Conservation (phyloP, 495 filamentous ascomycete species). For the Podospora anserina region DNA sequence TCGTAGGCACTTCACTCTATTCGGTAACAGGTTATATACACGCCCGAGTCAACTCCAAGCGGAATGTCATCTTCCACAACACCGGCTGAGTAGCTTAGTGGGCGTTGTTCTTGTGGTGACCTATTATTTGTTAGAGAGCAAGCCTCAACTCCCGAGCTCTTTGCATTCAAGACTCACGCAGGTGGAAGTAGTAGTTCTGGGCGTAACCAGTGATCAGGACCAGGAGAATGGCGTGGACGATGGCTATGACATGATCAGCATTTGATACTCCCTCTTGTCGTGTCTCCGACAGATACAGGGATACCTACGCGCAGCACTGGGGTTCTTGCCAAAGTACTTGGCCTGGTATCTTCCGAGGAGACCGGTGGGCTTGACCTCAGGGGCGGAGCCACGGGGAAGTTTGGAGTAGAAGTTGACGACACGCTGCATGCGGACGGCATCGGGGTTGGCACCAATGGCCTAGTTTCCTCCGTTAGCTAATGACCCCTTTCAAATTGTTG, state of each 20-base stretch:
- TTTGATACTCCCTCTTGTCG: not conserved
- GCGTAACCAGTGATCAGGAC: constrained; percentile 81
- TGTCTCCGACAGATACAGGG: not conserved
- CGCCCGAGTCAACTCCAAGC: constrained; percentile 28
- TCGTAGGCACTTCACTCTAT: constrained; percentile 31
- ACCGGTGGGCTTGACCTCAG: constrained; percentile 73
- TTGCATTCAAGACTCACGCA: constrained; percentile 60
- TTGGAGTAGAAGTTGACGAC: constrained; percentile 98
- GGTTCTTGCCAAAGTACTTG: constrained; percentile 91
- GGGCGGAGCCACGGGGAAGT: constrained; percentile 84
- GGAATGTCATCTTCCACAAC: constrained; percentile 15
- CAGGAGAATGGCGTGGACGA: constrained; percentile 76
- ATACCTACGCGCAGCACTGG: constrained; percentile 78
- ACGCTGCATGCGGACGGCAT: constrained; percentile 93
- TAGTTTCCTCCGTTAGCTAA: constrained; percentile 34
- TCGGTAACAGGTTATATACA: constrained; percentile 47
- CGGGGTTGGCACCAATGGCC: constrained; percentile 87
- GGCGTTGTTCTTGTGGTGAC: constrained; percentile 99
- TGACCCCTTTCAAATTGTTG: not conserved
- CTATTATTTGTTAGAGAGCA: constrained; percentile 42
- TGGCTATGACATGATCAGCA: constrained; percentile 55
- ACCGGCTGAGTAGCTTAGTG: constrained; percentile 58
- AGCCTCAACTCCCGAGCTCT: not conserved
- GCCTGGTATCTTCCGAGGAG: constrained; percentile 84
- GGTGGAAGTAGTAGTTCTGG: constrained; percentile 99